These are phyloP conservation scores for Comarum palustre DNA, from an alignment of 306 rosid species.

Conservation along the genomic window DNA sequence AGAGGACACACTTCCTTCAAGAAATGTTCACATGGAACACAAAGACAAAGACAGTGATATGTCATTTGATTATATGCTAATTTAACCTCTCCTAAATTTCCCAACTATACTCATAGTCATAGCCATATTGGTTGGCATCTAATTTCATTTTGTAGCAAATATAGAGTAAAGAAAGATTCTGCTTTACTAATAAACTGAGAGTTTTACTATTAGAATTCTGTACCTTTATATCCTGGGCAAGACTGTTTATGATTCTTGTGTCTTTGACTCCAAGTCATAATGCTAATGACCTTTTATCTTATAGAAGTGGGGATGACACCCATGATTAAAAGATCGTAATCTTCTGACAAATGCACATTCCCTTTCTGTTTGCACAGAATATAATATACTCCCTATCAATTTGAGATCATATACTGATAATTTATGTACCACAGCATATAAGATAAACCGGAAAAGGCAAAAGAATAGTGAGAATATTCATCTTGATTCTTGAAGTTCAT, in stretches of 20 bases:
- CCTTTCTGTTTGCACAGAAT: neutral
- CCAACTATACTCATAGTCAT: neutral
- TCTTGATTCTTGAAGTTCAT: neutral
- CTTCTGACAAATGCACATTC: slow-evolving; percentile 11
- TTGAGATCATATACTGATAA: neutral
- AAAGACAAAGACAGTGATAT: slow-evolving; percentile 43
- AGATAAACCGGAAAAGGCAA: neutral
- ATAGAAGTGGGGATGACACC: slow-evolving; percentile 1
- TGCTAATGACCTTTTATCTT: neutral
- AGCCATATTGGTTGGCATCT: neutral
- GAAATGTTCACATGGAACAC: slow-evolving; percentile 73
- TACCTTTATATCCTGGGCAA: neutral
- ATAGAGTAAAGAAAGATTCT: neutral
- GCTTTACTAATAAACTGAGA: neutral
- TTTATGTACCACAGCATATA: neutral
- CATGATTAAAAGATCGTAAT: neutral
- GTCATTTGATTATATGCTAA: slow-evolving; percentile 16
- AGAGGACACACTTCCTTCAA: slow-evolving; percentile 45
- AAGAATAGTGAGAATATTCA: neutral
- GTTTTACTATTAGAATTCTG: neutral
- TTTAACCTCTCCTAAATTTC: slow-evolving; percentile 6
- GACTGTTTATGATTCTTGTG: neutral
- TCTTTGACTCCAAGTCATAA: neutral
- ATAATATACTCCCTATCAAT: neutral
- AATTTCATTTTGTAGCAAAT: neutral